These are phyloP conservation scores for Abelmoschus esculentus DNA, from an alignment of 345 rosid genomes.

Conservation along the genomic window DNA sequence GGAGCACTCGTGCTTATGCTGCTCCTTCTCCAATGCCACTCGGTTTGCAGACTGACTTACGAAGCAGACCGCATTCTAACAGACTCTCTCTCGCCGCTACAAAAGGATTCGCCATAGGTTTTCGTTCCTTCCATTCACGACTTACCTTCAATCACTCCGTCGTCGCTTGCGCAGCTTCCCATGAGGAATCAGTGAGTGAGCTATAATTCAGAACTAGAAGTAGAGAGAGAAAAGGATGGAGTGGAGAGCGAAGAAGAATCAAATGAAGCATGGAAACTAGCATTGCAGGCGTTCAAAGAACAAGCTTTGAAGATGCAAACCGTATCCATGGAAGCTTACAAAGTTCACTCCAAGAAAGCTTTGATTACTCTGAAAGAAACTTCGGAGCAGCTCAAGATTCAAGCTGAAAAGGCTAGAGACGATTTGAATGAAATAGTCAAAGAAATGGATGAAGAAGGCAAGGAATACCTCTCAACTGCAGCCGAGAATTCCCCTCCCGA, in stretches of 20 bases:
- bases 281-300: slow-evolving; percentile 61
- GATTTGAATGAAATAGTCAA: slow-evolving; percentile 54
- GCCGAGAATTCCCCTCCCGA: slow-evolving; percentile 70
- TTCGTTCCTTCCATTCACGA: slow-evolving; percentile 25
- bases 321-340: slow-evolving; percentile 73
- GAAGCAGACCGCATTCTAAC: slow-evolving; percentile 16
- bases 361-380: slow-evolving; percentile 47
- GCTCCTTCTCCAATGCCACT: slow-evolving; percentile 14
- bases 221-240: slow-evolving; percentile 45
- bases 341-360: slow-evolving; percentile 56
- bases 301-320: slow-evolving; percentile 73
- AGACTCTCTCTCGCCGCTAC: slow-evolving; percentile 13
- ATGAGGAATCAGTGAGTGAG: slow-evolving; percentile 64
- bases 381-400: slow-evolving; percentile 62
- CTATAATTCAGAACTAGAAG: slow-evolving; percentile 42
- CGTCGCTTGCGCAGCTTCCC: slow-evolving; percentile 42
- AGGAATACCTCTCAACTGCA: slow-evolving; percentile 54
- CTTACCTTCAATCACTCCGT: slow-evolving; percentile 20
- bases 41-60: slow-evolving; percentile 16
- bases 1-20: slow-evolving; percentile 13
- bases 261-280: slow-evolving; percentile 79
- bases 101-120: slow-evolving; percentile 25
- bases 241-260: slow-evolving; percentile 44
- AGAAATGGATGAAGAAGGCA: slow-evolving; percentile 65
- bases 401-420: slow-evolving; percentile 66